These are phyloP conservation scores for Leccinum imitatum DNA, from an alignment of 768 basidiomycete genomes.

Conservation along the genomic window DNA sequence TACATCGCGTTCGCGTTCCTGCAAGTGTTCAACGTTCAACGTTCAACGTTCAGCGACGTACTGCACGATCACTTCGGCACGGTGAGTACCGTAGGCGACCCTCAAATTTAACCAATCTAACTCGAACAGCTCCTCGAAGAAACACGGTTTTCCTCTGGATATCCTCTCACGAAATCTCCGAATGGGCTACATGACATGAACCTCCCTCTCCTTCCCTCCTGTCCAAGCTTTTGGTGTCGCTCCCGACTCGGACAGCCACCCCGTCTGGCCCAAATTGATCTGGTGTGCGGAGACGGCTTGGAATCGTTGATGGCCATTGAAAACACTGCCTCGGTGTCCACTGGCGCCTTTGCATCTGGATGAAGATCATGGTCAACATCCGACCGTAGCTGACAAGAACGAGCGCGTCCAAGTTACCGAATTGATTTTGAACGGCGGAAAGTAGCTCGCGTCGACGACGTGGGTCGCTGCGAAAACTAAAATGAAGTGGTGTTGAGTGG, in stretches of 20 bases:
- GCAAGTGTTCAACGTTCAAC: constrained; percentile 54
- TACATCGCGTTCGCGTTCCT: constrained; percentile 91
- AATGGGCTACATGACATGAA: constrained; percentile 93
- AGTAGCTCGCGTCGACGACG: constrained; percentile 22
- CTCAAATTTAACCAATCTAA: constrained; percentile 66
- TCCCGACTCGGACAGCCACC: constrained; percentile 21
- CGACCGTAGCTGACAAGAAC: constrained; percentile 67
- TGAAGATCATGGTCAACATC: too few relatives aligned
- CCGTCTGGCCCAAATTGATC: constrained; percentile 27
- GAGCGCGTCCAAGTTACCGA: constrained; percentile 70
- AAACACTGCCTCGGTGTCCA: constrained; percentile 29
- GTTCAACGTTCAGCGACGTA: constrained; percentile 49
- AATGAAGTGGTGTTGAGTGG: background rate
- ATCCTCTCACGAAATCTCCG: constrained; percentile 87
- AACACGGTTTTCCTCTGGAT: constrained; percentile 89
- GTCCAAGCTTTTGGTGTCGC: constrained; percentile 56
- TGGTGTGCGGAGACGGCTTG: constrained; percentile 11
- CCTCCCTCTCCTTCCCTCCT: constrained; percentile 80
- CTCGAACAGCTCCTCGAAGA: constrained; percentile 79
- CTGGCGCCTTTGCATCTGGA: constrained; percentile 65
- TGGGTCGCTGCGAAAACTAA: constrained; percentile 28
- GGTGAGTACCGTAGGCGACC: constrained; percentile 62
- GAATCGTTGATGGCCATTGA: background rate
- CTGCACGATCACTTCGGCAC: constrained; percentile 85
- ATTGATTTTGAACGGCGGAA: constrained; percentile 38